These are phyloP conservation scores for Cymbopogon citratus DNA, from an alignment of 176 grass and related monocot species.

Conservation along the genomic window DNA sequence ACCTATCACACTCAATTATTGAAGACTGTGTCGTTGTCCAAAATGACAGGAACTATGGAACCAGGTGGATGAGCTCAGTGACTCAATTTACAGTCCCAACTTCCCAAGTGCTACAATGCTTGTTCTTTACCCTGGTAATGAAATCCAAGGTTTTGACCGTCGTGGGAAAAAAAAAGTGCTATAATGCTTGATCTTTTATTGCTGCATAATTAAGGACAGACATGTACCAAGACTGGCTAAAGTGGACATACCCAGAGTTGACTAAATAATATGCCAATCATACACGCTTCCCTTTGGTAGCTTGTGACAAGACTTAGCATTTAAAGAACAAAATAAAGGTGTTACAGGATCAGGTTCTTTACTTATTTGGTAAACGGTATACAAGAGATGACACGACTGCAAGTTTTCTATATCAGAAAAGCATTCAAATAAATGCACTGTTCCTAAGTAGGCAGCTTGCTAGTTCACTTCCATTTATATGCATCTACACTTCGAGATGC, in stretches of 20 bases:
- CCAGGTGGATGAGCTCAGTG: not conserved
- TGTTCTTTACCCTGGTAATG: too few relatives aligned
- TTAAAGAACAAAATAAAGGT: not conserved
- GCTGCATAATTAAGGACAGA: not conserved
- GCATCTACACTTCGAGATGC: not conserved
- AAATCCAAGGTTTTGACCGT: too few relatives aligned
- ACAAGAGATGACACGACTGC: not conserved
- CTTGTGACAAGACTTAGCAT: not conserved
- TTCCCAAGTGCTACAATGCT: not conserved
- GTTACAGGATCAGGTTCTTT: not conserved
- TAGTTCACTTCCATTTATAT: not conserved
- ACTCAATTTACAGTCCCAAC: not conserved
- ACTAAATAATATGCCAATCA: not conserved
- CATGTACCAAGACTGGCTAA: constrained; percentile 5
- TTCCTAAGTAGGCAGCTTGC: not conserved
- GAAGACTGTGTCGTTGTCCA: not conserved
- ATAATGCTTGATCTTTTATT: not conserved
- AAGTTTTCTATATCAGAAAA: not conserved
- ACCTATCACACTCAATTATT: not conserved
- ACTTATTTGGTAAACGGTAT: not conserved
- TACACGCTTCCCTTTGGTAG: not conserved
- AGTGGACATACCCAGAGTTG: constrained; percentile 6
- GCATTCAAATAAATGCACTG: not conserved
- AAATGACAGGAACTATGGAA: not conserved
- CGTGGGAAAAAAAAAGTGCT: too few relatives aligned